phyloP scores from a whole-genome alignment of 257 asterid genomes.

The Fraxinus pennsylvanica region DNA sequence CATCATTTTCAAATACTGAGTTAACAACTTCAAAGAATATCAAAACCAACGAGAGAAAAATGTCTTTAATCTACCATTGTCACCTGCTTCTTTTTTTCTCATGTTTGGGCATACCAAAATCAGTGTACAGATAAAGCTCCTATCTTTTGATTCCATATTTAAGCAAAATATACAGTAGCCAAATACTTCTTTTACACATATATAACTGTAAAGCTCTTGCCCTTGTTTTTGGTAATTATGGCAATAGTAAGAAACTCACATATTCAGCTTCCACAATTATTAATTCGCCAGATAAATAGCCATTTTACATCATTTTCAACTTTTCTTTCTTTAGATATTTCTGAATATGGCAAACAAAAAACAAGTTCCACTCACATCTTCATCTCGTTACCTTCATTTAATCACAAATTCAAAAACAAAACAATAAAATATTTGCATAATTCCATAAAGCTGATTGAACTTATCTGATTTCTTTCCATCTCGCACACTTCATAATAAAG shows the following conservation, averaged over 20 bases:
- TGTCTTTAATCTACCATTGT: background rate
- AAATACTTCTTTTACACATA: background rate
- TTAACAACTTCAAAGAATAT: background rate
- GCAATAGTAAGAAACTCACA: background rate
- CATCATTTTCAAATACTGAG: background rate
- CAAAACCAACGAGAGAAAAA: background rate
- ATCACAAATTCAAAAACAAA: background rate
- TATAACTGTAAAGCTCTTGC: background rate
- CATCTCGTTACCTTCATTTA: background rate
- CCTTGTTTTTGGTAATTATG: background rate
- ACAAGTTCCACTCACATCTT: constrained; percentile 18
- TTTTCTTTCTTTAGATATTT: background rate
- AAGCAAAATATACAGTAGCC: background rate
- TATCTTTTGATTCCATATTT: background rate
- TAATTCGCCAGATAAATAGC: constrained; percentile 13
- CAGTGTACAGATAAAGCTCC: background rate
- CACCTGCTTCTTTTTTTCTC: background rate
- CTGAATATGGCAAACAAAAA: background rate
- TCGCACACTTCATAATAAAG: constrained; percentile 17
- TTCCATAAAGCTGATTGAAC: background rate
- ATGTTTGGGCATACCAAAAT: background rate
- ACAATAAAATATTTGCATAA: background rate
- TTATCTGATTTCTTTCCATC: constrained; percentile 3
- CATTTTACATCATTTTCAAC: background rate
- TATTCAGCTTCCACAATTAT: constrained; percentile 8